These are phyloP conservation scores for Diaporthe caulivora DNA, from an alignment of 2,329 filamentous ascomycete genomes.

Conservation along the genomic window DNA sequence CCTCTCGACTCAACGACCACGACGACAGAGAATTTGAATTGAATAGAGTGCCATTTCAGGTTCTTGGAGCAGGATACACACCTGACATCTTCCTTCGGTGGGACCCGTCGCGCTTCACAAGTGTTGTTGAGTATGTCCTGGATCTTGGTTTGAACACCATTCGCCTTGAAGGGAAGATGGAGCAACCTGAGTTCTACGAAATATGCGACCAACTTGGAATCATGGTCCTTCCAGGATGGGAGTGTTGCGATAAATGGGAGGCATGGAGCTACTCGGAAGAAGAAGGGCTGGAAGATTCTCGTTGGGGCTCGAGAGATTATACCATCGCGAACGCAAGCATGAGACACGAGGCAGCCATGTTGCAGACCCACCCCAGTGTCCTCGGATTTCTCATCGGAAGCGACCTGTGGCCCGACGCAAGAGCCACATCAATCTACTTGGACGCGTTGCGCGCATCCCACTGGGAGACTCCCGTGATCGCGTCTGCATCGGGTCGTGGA, in stretches of 20 bases:
- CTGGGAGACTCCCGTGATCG: slow-evolving; percentile 69
- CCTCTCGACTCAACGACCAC: slow-evolving; percentile 60
- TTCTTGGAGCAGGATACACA: slow-evolving; percentile 71
- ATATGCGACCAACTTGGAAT: slow-evolving; percentile 70
- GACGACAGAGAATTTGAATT: slow-evolving; percentile 69
- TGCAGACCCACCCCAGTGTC: slow-evolving; percentile 71
- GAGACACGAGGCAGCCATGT: slow-evolving; percentile 70
- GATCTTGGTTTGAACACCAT: slow-evolving; percentile 74
- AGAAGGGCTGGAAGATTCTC: slow-evolving; percentile 41
- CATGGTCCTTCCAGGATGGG: slow-evolving; percentile 74
- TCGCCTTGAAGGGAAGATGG: slow-evolving; percentile 74
- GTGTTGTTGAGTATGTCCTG: slow-evolving; percentile 65
- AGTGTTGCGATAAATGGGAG: slow-evolving; percentile 78
- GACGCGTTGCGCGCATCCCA: slow-evolving; percentile 60
- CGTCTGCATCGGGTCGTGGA: slow-evolving; percentile 68
- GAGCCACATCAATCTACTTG: slow-evolving; percentile 66
- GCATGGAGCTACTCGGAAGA: slow-evolving; percentile 72
- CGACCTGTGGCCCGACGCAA: slow-evolving; percentile 73
- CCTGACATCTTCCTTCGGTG: slow-evolving; percentile 74
- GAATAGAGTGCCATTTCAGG: slow-evolving; percentile 70
- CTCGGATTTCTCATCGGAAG: slow-evolving; percentile 71
- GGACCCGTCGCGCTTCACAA: slow-evolving; percentile 58
- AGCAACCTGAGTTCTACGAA: slow-evolving; percentile 71
- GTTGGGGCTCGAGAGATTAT: slow-evolving; percentile 68
- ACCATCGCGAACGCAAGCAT: slow-evolving; percentile 65